These are phyloP conservation scores for Lactarius evosmus DNA, from an alignment of 768 basidiomycete genomes.

Conservation along the genomic window DNA sequence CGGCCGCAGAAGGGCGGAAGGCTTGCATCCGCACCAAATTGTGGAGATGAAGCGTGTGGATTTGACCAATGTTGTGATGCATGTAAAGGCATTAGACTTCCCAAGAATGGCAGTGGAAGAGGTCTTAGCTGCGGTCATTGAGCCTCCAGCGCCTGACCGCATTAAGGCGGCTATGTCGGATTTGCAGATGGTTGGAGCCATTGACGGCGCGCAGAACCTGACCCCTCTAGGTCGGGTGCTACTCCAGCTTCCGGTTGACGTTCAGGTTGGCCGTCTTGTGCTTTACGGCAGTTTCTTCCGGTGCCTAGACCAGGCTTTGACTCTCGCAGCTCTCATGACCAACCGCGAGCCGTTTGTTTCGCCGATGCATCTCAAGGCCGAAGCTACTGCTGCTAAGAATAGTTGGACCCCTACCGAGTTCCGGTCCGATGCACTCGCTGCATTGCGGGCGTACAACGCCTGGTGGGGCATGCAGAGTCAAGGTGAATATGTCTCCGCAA, in stretches of 20 bases:
- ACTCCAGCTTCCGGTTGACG: conserved; percentile 86
- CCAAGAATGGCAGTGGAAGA: conserved; percentile 83
- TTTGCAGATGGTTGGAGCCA: conserved; percentile 82
- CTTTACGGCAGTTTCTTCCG: conserved; percentile 91
- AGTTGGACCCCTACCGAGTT: conserved; percentile 79
- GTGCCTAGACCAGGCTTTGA: conserved; percentile 82
- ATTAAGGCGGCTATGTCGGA: conserved; percentile 76
- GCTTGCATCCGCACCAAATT: conserved; percentile 74
- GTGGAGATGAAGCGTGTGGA: conserved; percentile 96
- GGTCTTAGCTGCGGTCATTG: conserved; percentile 79
- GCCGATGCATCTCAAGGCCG: conserved; percentile 69
- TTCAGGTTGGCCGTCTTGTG: conserved; percentile 83
- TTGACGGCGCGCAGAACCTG: conserved; percentile 70
- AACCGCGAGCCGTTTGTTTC: conserved; percentile 89
- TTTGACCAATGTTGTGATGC: conserved; percentile 92
- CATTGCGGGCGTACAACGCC: conserved; percentile 72
- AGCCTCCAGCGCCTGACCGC: conserved; percentile 77
- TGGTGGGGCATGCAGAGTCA: conserved; percentile 73
- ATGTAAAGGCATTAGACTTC: conserved; percentile 89
- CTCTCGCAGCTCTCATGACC: conserved; percentile 86
- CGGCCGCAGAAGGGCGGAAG: conserved; percentile 54
- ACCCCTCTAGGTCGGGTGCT: conserved; percentile 88
- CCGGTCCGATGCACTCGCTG: conserved; percentile 79
- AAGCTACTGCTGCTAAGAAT: conserved; percentile 69
- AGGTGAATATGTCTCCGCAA: conserved; percentile 63